Percentiles rank a stretch among this genome's conserved stretches.
Evolutionary conservation across 768 basidiomycete genomes (phyloP).

Genomic region (Hypholoma fasciculare): DNA sequence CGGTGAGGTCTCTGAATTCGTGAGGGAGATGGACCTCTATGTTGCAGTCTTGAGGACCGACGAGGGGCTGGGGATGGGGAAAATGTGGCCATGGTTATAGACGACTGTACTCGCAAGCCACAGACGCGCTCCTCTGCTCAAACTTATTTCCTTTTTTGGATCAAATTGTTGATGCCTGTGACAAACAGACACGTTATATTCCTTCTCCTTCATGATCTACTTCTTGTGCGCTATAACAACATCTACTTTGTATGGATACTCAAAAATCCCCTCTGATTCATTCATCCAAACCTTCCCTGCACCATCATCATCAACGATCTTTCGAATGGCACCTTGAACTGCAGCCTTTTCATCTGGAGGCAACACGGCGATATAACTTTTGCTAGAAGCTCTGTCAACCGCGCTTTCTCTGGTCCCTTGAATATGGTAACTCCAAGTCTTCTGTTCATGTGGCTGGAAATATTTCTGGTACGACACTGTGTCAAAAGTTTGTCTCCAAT

Average conservation of each 20-base stretch:
- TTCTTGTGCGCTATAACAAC: slow-evolving; percentile 50
- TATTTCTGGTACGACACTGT: slow-evolving; percentile 55
- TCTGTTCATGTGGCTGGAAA: slow-evolving; percentile 64
- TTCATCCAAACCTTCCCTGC: slow-evolving; percentile 72
- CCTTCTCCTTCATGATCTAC: slow-evolving; percentile 3
- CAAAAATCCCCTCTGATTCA: slow-evolving; percentile 67
- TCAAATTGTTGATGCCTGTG: neutral
- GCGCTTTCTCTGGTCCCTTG: slow-evolving; percentile 54
- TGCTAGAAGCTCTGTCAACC: slow-evolving; percentile 71
- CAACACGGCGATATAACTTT: slow-evolving; percentile 80
- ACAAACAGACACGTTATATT: too few species aligned
- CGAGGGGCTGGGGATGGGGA: slow-evolving; percentile 61
- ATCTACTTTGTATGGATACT: slow-evolving; percentile 76
- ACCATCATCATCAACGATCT: slow-evolving; percentile 58
- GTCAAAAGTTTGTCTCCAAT: slow-evolving; percentile 74
- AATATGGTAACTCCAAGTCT: slow-evolving; percentile 52
- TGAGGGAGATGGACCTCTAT: slow-evolving; percentile 21
- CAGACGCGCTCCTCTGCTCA: neutral
- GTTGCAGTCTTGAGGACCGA: slow-evolving; percentile 41
- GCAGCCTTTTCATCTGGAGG: slow-evolving; percentile 55
- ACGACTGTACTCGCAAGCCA: neutral
- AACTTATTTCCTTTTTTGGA: slow-evolving; percentile 8
- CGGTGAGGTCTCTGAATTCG: slow-evolving; percentile 32
- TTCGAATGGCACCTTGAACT: slow-evolving; percentile 50
- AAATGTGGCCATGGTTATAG: slow-evolving; percentile 54